These are phyloP conservation scores for Panaeolus cyanescens DNA, from an alignment of 768 basidiomycete genomes.

Conservation along the genomic window DNA sequence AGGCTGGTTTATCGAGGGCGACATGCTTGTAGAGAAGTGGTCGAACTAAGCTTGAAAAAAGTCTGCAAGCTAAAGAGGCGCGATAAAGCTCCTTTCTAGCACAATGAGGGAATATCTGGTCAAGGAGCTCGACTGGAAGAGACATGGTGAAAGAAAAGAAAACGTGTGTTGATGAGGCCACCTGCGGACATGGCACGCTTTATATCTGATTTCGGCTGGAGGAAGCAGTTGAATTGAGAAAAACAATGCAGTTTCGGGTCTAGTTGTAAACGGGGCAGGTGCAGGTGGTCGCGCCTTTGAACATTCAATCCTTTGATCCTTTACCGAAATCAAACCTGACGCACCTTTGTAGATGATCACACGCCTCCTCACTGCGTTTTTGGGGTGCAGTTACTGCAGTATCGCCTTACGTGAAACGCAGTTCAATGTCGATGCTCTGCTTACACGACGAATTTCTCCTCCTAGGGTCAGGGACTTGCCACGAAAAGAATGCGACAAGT, in stretches of 20 bases:
- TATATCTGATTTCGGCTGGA: not conserved
- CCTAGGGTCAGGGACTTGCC: too few relatives aligned
- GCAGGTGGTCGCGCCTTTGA: not conserved
- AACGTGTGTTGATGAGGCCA: not conserved
- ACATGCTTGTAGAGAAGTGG: not conserved
- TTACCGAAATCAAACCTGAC: not conserved
- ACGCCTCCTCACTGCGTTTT: not conserved
- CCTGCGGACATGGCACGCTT: not conserved
- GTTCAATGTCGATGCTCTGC: not conserved
- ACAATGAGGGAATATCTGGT: not conserved
- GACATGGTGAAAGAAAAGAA: not conserved
- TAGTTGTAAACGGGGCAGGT: not conserved
- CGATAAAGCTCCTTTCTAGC: not conserved
- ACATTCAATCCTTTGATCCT: not conserved
- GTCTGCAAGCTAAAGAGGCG: not conserved
- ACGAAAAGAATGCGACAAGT: not conserved
- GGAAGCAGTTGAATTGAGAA: not conserved
- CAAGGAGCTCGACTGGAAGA: not conserved
- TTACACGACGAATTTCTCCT: not conserved
- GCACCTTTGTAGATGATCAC: not conserved
- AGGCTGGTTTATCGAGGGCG: not conserved
- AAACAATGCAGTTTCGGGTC: not conserved
- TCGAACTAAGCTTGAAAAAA: not conserved
- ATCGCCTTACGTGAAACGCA: not conserved
- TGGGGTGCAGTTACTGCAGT: not conserved